phyloP scores from a whole-genome alignment of 495 filamentous ascomycete species.

The Chaetomium tenue region DNA sequence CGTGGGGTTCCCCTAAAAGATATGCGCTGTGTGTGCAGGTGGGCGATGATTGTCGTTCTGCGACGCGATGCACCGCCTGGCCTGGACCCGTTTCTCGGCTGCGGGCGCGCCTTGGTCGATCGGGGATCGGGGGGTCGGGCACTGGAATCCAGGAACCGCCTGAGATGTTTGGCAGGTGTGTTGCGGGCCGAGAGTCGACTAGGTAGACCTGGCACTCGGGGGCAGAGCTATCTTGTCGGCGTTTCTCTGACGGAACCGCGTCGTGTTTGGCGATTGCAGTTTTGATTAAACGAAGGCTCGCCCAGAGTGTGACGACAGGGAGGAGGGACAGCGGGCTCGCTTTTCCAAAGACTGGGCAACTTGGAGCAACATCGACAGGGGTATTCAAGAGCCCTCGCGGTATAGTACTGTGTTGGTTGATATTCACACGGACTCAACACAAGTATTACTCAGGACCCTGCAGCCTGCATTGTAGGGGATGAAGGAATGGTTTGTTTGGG shows the following conservation, averaged over 20 bases:
- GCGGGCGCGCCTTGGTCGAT: slow-evolving; percentile 18
- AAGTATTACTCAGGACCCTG: not conserved
- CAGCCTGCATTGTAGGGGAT: not conserved
- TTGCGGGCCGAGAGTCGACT: not conserved
- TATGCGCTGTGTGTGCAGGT: slow-evolving; percentile 10
- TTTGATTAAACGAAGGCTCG: slow-evolving; percentile 26
- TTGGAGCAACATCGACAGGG: slow-evolving; percentile 25
- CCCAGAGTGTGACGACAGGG: slow-evolving; percentile 26
- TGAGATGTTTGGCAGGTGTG: not conserved
- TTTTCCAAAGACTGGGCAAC: slow-evolving; percentile 25
- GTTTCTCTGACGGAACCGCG: slow-evolving; percentile 15
- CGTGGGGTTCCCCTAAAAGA: not conserved
- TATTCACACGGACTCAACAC: not conserved
- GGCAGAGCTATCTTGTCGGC: not conserved
- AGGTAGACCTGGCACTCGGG: not conserved
- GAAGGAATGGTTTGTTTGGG: not conserved
- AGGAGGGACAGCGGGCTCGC: slow-evolving; percentile 24
- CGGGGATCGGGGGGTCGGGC: slow-evolving; percentile 4
- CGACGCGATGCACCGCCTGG: slow-evolving; percentile 25
- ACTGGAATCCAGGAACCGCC: not conserved
- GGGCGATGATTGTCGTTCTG: slow-evolving; percentile 22
- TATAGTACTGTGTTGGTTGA: not conserved
- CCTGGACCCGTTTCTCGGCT: slow-evolving; percentile 12
- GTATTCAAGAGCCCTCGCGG: not conserved
- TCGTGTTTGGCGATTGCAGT: slow-evolving; percentile 17